Evolutionary conservation across 139 green algal species (phyloP).

Genomic region (Volvox reticuliferus): DNA sequence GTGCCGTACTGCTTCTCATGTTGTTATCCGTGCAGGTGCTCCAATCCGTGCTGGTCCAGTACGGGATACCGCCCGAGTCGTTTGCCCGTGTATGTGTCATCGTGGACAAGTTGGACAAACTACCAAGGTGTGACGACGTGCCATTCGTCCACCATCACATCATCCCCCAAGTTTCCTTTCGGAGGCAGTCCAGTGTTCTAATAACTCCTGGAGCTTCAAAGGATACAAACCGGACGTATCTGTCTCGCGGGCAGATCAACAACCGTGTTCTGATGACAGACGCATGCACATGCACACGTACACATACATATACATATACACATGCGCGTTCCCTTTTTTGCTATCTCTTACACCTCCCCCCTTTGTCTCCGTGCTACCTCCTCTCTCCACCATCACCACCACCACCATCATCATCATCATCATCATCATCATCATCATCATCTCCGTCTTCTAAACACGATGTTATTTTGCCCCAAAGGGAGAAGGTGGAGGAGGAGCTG

Average conservation of each 20-base stretch:
- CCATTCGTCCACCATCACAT: too few species aligned
- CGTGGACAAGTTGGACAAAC: conserved; percentile 97
- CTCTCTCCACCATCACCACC: background rate
- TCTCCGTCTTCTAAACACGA: background rate
- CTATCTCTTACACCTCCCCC: too few species aligned
- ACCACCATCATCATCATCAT: background rate
- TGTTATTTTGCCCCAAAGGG: conserved; percentile 14
- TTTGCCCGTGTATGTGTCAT: conserved; percentile 91
- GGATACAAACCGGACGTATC: too few species aligned
- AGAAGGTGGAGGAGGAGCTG: conserved; percentile 87
- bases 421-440: background rate
- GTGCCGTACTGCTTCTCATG: too few species aligned
- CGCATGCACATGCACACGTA: background rate
- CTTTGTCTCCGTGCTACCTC: background rate
- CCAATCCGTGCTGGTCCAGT: conserved; percentile 75
- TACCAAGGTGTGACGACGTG: conserved; percentile 69
- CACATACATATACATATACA: too few species aligned
- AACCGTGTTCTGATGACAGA: too few species aligned
- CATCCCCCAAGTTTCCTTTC: too few species aligned
- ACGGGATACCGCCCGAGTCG: conserved; percentile 73
- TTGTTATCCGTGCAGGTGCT: conserved; percentile 68
- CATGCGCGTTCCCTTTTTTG: too few species aligned
- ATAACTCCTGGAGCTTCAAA: too few species aligned
- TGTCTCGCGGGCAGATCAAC: too few species aligned
- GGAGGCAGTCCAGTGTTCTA: too few species aligned